Evolutionary conservation across 208 protist species (phyloP).

Genomic region (Crithidia acanthocephali): DNA sequence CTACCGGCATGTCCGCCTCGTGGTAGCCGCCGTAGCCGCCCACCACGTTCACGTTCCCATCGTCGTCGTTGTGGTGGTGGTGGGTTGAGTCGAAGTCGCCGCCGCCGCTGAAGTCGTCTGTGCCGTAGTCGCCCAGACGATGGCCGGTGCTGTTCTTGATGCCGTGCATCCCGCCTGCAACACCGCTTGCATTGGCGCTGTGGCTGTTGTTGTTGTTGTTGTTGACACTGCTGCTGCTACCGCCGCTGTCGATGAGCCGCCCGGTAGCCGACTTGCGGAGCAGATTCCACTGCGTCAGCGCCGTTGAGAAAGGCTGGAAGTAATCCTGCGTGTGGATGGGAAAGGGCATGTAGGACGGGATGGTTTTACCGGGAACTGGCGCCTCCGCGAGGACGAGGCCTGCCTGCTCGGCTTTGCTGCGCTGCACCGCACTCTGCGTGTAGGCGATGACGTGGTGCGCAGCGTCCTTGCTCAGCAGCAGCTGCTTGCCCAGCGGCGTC

Average conservation of each 20-base stretch:
- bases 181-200: background rate
- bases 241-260: constrained; percentile 37
- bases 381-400: constrained; percentile 56
- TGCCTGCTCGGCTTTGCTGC: constrained; percentile 61
- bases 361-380: constrained; percentile 63
- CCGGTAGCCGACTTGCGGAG: constrained; percentile 77
- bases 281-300: constrained; percentile 76
- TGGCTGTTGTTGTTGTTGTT: background rate
- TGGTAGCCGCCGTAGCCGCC: constrained; percentile 2
- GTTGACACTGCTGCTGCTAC: background rate
- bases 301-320: constrained; percentile 84
- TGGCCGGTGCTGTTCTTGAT: background rate
- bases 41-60: background rate
- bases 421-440: constrained; percentile 70
- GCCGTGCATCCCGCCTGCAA: background rate
- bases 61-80: too few relatives aligned
- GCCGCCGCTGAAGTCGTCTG: background rate
- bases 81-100: constrained; percentile 7
- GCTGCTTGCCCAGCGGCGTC: constrained; percentile 78
- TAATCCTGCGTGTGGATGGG: constrained; percentile 63
- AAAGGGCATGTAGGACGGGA: constrained; percentile 69
- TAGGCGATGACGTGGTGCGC: constrained; percentile 51
- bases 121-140: constrained; percentile 6
- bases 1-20: constrained; percentile 70
- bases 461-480: constrained; percentile 72